Percentiles rank a stretch among this genome's conserved stretches.
These are phyloP conservation scores for Acer negundo DNA, from an alignment of 345 rosid genomes.

Conservation along the genomic window DNA sequence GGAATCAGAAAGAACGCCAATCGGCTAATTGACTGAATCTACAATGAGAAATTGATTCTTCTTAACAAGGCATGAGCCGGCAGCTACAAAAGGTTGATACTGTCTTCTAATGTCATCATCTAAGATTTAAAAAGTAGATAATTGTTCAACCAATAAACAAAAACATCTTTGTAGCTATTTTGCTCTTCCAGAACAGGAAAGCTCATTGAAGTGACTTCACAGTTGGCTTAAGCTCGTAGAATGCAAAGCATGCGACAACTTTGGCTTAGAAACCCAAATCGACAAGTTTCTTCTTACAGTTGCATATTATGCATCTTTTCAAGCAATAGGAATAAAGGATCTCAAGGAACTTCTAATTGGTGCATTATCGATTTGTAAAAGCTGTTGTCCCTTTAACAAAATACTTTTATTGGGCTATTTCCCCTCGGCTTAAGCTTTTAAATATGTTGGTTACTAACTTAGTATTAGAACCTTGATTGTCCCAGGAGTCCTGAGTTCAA, in stretches of 20 bases:
- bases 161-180: neutral
- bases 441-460: no score
- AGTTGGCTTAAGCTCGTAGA: neutral
- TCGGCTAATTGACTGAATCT: conserved; percentile 35
- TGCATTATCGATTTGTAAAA: neutral
- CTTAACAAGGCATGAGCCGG: conserved; percentile 33
- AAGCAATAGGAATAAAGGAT: neutral
- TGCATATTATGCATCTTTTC: neutral
- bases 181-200: neutral
- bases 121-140: neutral
- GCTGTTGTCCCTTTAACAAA: neutral
- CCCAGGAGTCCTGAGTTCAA: no score
- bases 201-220: neutral
- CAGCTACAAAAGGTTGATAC: conserved; percentile 8
- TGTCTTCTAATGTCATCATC: conserved; percentile 11
- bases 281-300: neutral
- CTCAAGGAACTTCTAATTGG: neutral
- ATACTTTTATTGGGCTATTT: no score
- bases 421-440: no score
- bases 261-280: neutral
- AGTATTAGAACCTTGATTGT: no score
- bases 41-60: conserved; percentile 33
- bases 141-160: neutral
- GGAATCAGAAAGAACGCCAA: conserved; percentile 11
- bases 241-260: neutral